Conservation (phyloP, 495 filamentous ascomycete genomes). For the Tuber magnatum region DNA sequence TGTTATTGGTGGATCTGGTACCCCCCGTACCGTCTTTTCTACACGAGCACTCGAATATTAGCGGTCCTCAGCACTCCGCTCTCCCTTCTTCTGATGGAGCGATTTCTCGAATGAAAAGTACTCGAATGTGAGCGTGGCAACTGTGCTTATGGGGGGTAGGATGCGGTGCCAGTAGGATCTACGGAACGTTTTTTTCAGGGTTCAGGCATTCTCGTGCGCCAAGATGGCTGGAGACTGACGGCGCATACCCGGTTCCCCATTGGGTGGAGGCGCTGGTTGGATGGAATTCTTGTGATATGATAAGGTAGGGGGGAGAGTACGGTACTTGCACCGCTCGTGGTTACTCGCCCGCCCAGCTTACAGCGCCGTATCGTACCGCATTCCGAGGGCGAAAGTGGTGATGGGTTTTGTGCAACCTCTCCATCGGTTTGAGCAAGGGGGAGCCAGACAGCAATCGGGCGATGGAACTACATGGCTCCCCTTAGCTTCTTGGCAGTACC, state of each 20-base stretch:
- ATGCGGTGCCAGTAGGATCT: neutral
- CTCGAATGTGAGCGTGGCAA: neutral
- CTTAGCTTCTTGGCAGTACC: neutral
- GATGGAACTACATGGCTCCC: neutral
- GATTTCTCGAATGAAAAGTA: neutral
- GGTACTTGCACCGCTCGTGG: neutral
- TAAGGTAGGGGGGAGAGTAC: neutral
- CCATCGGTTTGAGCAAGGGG: neutral
- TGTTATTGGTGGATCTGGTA: neutral
- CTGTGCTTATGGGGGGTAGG: neutral
- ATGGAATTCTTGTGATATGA: neutral
- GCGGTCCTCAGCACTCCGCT: neutral
- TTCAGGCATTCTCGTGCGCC: neutral
- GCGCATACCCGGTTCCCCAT: neutral
- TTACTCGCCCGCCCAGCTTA: neutral
- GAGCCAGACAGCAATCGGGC: neutral
- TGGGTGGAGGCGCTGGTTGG: neutral
- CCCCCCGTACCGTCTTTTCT: neutral
- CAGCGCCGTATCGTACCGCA: neutral
- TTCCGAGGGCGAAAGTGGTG: neutral
- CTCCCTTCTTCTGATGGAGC: neutral
- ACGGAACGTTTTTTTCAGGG: neutral
- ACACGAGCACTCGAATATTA: no score
- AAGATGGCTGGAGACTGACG: neutral
- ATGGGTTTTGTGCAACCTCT: neutral